phyloP scores from a whole-genome alignment of 2,329 filamentous ascomycete genomes.

The Ascochyta lentis region DNA sequence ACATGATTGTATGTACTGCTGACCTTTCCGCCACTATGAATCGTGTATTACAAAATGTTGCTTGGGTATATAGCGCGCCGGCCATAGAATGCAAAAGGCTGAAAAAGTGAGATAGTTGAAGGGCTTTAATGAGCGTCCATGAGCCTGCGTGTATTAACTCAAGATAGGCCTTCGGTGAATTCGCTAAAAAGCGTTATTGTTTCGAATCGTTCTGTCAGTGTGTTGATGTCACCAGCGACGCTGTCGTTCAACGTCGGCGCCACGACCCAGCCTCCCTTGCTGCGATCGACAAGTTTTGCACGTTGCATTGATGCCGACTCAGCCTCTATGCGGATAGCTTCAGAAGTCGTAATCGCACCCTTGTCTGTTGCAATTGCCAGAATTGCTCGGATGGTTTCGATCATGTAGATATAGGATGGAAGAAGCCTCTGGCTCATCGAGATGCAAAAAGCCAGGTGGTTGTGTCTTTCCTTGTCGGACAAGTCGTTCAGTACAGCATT shows the following conservation, averaged over 20 bases:
- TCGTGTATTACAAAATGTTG: conserved; percentile 8
- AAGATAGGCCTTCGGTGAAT: conserved; percentile 21
- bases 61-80: conserved; percentile 4
- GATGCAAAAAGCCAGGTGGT: conserved; percentile 15
- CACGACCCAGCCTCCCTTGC: conserved; percentile 17
- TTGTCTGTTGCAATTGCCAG: conserved; percentile 18
- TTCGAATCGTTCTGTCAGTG: conserved; percentile 14
- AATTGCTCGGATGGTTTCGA: conserved; percentile 16
- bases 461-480: conserved; percentile 8
- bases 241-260: conserved; percentile 9
- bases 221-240: conserved; percentile 8
- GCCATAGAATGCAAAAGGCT: background rate
- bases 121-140: background rate
- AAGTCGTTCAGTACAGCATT: conserved; percentile 18
- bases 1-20: background rate
- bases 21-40: background rate
- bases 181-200: conserved; percentile 21
- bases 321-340: conserved; percentile 8
- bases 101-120: background rate
- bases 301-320: conserved; percentile 5
- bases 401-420: conserved; percentile 12
- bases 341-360: conserved; percentile 14
- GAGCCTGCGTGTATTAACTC: background rate
- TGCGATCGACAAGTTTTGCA: background rate
- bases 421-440: conserved; percentile 10